phyloP scores from a whole-genome alignment of 495 filamentous ascomycete genomes.

The Penicillium pulvis region DNA sequence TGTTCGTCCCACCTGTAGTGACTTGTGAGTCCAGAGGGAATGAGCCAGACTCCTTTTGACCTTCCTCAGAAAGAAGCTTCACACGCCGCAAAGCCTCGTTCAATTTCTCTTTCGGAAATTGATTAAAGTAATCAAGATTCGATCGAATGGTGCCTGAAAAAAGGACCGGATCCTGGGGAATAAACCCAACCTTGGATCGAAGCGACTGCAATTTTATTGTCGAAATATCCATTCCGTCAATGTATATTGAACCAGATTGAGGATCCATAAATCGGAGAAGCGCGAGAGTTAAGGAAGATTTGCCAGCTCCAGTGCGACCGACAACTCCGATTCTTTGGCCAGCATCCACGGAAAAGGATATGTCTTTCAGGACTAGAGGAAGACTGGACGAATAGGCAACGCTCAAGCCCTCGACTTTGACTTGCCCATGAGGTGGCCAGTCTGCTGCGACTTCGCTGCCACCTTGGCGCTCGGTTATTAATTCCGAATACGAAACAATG shows the following conservation, averaged over 20 bases:
- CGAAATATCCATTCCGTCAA: neutral
- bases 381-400: neutral
- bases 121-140: neutral
- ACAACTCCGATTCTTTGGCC: neutral
- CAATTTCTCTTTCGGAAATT: neutral
- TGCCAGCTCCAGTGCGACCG: slow-evolving; percentile 3
- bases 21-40: neutral
- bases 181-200: neutral
- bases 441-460: neutral
- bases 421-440: neutral
- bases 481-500: neutral
- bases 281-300: neutral
- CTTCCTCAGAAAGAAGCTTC: neutral
- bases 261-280: neutral
- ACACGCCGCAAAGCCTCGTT: neutral
- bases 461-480: neutral
- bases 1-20: neutral
- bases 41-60: neutral
- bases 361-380: neutral
- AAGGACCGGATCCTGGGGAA: neutral
- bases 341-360: neutral
- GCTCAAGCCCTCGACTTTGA: neutral
- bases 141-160: slow-evolving; percentile 1
- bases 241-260: neutral
- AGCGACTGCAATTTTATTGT: neutral